A percentile compares a stretch with the other conserved stretches of the same genome.
These are phyloP conservation scores for Mariannaea elegans DNA, from an alignment of 2,329 filamentous ascomycete species.

Conservation along the genomic window DNA sequence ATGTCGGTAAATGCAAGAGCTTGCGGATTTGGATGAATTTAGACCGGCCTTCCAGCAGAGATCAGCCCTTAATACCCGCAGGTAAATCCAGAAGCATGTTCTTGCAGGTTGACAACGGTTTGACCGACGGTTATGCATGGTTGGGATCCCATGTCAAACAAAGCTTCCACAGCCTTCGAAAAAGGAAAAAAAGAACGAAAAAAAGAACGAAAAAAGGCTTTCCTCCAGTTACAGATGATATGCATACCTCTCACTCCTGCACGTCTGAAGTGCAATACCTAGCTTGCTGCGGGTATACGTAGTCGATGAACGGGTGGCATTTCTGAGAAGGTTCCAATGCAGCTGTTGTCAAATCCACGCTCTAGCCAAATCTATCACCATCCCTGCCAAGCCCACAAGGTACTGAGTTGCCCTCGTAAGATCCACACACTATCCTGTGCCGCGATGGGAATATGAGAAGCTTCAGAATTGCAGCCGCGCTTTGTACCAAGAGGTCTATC, in stretches of 20 bases:
- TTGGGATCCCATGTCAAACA: conserved; percentile 13
- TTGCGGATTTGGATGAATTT: not conserved
- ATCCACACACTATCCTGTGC: not conserved
- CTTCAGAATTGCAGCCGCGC: no score
- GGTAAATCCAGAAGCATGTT: conserved; percentile 7
- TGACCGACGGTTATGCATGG: conserved; percentile 20
- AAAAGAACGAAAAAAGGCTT: no score
- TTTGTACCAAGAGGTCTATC: no score
- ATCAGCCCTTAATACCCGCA: conserved; percentile 1
- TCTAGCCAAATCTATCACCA: conserved; percentile 7
- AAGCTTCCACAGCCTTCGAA: no score
- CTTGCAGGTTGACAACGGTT: conserved; percentile 11
- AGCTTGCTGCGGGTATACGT: not conserved
- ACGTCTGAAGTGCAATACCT: not conserved
- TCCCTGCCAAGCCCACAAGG: not conserved
- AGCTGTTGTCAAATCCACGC: conserved; percentile 9
- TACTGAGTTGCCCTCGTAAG: not conserved
- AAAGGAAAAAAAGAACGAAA: no score
- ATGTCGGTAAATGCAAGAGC: not conserved
- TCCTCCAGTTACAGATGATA: not conserved
- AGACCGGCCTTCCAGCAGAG: not conserved
- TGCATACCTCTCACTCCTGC: no score
- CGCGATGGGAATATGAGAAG: not conserved
- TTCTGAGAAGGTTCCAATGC: conserved; percentile 16
- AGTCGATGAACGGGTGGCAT: conserved; percentile 4